Base-by-base conservation (phyloP, 2,329 filamentous ascomycete genomes). In the Fusarium chaquense region DNA sequence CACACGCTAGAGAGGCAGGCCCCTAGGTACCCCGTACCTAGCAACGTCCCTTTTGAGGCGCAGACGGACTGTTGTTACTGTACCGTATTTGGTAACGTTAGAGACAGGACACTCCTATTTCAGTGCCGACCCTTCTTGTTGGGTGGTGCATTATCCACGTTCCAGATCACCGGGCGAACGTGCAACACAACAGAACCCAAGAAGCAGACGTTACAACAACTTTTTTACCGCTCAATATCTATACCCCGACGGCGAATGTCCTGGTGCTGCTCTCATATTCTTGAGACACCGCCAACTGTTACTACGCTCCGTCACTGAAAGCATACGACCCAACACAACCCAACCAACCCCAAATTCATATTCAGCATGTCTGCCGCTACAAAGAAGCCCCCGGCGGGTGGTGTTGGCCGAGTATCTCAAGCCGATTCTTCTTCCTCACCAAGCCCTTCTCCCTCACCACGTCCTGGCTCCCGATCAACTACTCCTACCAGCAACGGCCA, bases 381-480 rank as follows among this genome's bases (percentile, higher is more conserved):
- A 61, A 88, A 87, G 78, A 87, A 86, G 78, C 84, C 85, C 59
- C 81, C 83, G 60, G 79, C 82, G 64, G 79, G 81, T 68, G 82
- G 82, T 72, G 82, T 84, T 70, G 83, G 83, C 57, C 81, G 83
- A 70, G 79, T 81, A 16, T 80, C 83, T 52, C 81, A 81, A 53
- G 72, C 79, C 53, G 83, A 84, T 47, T 73, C 78, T 50, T 65
- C 69, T 56, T 64, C 77, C 33, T 76, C 79, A 15, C 71, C 79
- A 46, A 74, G 70, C 60, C 68, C 81, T 4, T 80, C 84, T 33
- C 78, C 81, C 12, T 78, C 82, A 40, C 33, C 33, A 16, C 81
- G 81, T 58, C 73, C 74, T 40, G 68, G 73, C 76, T 65, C 74
- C 77, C 75, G 85, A 66, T 82, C 86, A 26, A 85, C 88, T 50